These are phyloP conservation scores for Perkinsus marinus DNA, from an alignment of 169 alveolate species.

Conservation along the genomic window DNA sequence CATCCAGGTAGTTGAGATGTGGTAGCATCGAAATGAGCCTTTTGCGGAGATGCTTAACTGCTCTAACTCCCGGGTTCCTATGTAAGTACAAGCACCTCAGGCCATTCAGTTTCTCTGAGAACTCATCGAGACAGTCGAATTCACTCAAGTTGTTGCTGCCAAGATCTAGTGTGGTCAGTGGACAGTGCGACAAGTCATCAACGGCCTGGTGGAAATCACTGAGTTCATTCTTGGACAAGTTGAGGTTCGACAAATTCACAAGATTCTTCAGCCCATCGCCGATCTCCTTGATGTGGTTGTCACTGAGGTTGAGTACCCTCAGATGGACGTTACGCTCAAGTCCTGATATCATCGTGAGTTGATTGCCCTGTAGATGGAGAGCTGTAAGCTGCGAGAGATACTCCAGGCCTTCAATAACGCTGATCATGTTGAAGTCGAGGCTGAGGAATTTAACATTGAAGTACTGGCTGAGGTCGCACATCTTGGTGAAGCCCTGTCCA, in stretches of 20 bases:
- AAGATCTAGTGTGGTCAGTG: neutral
- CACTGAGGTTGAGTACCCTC: neutral
- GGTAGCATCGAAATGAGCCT: neutral
- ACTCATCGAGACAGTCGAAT: neutral
- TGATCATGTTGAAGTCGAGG: neutral
- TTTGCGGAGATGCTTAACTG: neutral
- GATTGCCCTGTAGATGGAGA: neutral
- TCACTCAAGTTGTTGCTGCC: neutral
- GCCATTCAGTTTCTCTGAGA: neutral
- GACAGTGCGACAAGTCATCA: neutral
- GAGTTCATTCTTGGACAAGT: neutral
- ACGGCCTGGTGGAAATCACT: neutral
- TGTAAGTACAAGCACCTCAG: neutral
- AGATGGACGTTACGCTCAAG: neutral
- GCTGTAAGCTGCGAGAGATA: neutral
- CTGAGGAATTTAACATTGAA: neutral
- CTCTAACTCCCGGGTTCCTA: neutral
- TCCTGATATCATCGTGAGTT: neutral
- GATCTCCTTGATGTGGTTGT: neutral
- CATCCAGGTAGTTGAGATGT: neutral
- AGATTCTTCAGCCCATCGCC: neutral
- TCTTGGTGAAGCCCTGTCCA: neutral
- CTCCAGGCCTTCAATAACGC: neutral
- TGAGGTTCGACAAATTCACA: neutral
- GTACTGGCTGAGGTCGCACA: neutral